phyloP scores from a whole-genome alignment of 306 rosid species.

The Cyamopsis tetragonoloba region DNA sequence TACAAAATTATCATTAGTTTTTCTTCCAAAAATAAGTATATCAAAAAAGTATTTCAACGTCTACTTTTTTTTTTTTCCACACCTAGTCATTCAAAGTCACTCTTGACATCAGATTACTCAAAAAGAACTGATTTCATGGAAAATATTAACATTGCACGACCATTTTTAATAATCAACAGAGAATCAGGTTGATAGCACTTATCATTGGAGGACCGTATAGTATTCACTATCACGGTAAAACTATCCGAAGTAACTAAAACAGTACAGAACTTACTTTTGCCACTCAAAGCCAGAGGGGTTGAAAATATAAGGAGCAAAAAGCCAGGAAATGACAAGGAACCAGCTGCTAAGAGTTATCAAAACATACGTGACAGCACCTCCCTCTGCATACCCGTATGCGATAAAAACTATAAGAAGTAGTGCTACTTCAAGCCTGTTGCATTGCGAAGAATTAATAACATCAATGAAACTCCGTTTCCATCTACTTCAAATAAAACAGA shows the following conservation, averaged over 20 bases:
- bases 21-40: not conserved
- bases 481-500: not conserved
- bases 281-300: slow-evolving; percentile 99
- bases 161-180: not conserved
- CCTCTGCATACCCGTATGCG: slow-evolving; percentile 68
- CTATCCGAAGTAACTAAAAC: not conserved
- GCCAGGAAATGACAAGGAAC: slow-evolving; percentile 99
- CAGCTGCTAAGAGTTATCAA: slow-evolving; percentile 92
- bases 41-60: not conserved
- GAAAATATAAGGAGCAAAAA: slow-evolving; percentile 94
- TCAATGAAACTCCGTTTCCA: slow-evolving; percentile 9
- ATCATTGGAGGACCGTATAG: not conserved
- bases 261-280: slow-evolving; percentile 77
- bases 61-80: not conserved
- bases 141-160: not conserved
- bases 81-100: not conserved
- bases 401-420: slow-evolving; percentile 79
- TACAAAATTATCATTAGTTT: not conserved
- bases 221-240: not conserved
- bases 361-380: slow-evolving; percentile 81
- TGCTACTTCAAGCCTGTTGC: slow-evolving; percentile 86
- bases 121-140: not conserved
- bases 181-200: too few species aligned
- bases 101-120: not conserved
- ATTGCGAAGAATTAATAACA: slow-evolving; percentile 22